A percentile compares a stretch with the other conserved stretches of the same genome.
Conservation (phyloP, 139 green algal species). For the Trebouxia sp. region DNA sequence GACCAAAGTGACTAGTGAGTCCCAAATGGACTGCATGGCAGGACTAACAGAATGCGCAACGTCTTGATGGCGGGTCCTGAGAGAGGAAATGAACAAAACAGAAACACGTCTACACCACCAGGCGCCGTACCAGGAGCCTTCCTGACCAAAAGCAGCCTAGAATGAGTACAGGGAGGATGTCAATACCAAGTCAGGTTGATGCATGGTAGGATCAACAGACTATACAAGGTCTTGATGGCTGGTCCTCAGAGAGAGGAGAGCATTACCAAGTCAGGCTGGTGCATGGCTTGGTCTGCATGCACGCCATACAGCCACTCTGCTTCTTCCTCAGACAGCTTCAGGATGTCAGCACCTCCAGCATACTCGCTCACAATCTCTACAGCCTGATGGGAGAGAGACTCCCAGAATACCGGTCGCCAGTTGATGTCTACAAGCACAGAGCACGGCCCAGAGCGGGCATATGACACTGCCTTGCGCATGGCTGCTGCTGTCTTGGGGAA, state of each 20-base stretch:
- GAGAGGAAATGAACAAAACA: too few species aligned
- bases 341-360: slow-evolving; percentile 64
- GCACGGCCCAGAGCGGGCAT: slow-evolving; percentile 37
- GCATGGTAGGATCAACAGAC: neutral
- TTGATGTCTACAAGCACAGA: slow-evolving; percentile 89
- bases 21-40: too few species aligned
- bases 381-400: slow-evolving; percentile 26
- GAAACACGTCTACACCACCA: too few species aligned
- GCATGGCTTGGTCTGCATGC: slow-evolving; percentile 46
- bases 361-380: slow-evolving; percentile 43
- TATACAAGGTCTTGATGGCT: neutral
- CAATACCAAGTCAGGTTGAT: too few species aligned
- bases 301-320: slow-evolving; percentile 82
- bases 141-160: too few species aligned
- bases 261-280: slow-evolving; percentile 45
- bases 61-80: too few species aligned
- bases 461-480: slow-evolving; percentile 59
- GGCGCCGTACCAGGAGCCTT: too few species aligned
- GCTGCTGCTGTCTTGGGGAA: slow-evolving; percentile 58
- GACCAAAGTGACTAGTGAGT: too few species aligned
- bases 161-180: too few species aligned
- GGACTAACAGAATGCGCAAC: too few species aligned
- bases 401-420: slow-evolving; percentile 91
- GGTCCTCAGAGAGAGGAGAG: too few species aligned
- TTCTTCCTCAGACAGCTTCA: slow-evolving; percentile 89